phyloP scores from a whole-genome alignment of 305 asterid genomes.

The Fraxinus baroniana region DNA sequence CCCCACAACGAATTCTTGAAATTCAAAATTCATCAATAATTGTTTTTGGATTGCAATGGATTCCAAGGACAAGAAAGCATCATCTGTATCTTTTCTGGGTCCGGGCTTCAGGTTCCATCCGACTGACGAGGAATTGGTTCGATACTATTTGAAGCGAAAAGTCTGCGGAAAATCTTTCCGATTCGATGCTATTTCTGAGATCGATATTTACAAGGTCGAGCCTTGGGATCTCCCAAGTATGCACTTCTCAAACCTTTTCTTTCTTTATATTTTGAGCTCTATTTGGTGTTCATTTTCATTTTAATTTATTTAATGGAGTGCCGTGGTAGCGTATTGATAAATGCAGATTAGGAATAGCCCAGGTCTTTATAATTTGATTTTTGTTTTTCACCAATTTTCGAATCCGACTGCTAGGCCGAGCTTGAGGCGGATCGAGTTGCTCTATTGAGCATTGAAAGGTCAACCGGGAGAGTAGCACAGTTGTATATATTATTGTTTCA shows the following conservation, averaged over 20 bases:
- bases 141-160: conserved; percentile 78
- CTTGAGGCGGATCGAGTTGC: neutral
- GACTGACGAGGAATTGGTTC: conserved; percentile 96
- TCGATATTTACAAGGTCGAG: conserved; percentile 86
- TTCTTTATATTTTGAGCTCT: neutral
- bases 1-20: neutral
- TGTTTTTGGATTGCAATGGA: conserved; percentile 33
- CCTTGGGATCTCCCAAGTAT: conserved; percentile 98
- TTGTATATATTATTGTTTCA: neutral
- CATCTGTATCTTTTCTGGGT: conserved; percentile 55
- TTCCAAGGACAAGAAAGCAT: conserved; percentile 34
- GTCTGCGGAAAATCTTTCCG: conserved; percentile 63
- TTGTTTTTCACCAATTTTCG: neutral
- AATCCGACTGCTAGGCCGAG: neutral
- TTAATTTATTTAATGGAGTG: neutral
- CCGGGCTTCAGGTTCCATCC: conserved; percentile 98
- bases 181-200: conserved; percentile 70
- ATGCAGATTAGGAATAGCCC: neutral
- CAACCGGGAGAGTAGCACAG: neutral
- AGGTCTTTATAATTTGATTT: neutral
- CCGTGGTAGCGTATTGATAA: neutral
- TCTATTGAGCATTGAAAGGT: neutral
- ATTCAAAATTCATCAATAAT: neutral
- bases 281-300: neutral
- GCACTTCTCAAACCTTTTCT: neutral